Evolutionary conservation across 257 asterid genomes (phyloP).

Genomic region (Solanum microdontum): DNA sequence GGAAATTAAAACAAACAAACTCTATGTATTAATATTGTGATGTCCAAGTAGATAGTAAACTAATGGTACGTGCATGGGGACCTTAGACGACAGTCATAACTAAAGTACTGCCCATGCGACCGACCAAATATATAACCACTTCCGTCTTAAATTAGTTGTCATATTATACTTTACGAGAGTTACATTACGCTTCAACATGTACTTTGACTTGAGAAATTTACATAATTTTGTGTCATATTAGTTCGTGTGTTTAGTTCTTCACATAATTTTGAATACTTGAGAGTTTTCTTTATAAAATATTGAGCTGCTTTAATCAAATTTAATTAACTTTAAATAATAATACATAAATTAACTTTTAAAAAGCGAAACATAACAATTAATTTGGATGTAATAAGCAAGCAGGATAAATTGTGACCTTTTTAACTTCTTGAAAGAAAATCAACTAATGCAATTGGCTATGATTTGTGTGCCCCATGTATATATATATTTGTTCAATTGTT

Average conservation of each 20-base stretch:
- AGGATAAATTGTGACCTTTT: neutral
- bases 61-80: neutral
- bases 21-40: neutral
- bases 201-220: neutral
- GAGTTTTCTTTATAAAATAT: neutral
- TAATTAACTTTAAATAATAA: neutral
- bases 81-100: neutral
- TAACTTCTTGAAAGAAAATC: neutral
- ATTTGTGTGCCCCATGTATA: neutral
- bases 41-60: neutral
- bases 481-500: neutral
- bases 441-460: neutral
- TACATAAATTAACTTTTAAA: neutral
- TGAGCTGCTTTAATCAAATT: neutral
- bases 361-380: neutral
- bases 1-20: neutral
- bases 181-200: too few species aligned
- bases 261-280: neutral
- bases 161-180: neutral
- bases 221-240: neutral
- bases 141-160: neutral
- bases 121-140: neutral
- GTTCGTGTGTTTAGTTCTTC: too few species aligned
- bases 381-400: neutral
- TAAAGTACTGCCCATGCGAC: neutral